Percentiles rank a stretch among this genome's conserved stretches.
Evolutionary conservation across 2,329 filamentous ascomycete species (phyloP).

Genomic region (Monosporascus cannonballus): DNA sequence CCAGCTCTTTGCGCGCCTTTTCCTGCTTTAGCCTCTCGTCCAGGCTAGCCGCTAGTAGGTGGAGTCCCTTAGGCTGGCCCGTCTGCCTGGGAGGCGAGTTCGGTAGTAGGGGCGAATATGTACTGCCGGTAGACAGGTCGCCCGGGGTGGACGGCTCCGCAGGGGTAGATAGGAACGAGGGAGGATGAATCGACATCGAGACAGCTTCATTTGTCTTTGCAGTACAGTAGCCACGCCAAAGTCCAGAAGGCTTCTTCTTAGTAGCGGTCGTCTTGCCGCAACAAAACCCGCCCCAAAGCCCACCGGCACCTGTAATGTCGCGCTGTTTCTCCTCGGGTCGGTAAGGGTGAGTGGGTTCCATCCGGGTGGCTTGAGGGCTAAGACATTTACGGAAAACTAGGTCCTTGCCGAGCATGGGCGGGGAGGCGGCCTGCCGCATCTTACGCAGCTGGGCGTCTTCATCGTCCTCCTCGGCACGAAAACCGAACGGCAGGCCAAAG

Average conservation of each 20-base stretch:
- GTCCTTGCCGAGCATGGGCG: conserved; percentile 83
- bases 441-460: conserved; percentile 36
- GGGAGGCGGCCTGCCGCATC: conserved; percentile 52
- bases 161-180: conserved; percentile 46
- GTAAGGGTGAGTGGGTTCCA: conserved; percentile 69
- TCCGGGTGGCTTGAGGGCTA: conserved; percentile 78
- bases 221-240: conserved; percentile 73
- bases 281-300: conserved; percentile 76
- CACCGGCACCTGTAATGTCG: conserved; percentile 50
- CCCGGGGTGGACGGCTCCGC: conserved; percentile 32
- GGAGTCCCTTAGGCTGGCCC: conserved; percentile 34
- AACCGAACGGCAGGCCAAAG: conserved; percentile 40
- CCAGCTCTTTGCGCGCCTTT: conserved; percentile 42
- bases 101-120: conserved; percentile 33
- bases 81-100: conserved; percentile 17
- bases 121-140: conserved; percentile 37
- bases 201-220: conserved; percentile 30
- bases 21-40: conserved; percentile 45
- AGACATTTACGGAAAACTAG: conserved; percentile 74
- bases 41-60: conserved; percentile 42
- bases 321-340: conserved; percentile 42
- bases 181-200: conserved; percentile 37
- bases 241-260: conserved; percentile 38
- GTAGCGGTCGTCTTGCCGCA: conserved; percentile 21
- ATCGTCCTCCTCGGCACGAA: conserved; percentile 29